Base-by-base conservation (phyloP, 371 early-diverging fungal species). In the Funneliformis caledonium region DNA sequence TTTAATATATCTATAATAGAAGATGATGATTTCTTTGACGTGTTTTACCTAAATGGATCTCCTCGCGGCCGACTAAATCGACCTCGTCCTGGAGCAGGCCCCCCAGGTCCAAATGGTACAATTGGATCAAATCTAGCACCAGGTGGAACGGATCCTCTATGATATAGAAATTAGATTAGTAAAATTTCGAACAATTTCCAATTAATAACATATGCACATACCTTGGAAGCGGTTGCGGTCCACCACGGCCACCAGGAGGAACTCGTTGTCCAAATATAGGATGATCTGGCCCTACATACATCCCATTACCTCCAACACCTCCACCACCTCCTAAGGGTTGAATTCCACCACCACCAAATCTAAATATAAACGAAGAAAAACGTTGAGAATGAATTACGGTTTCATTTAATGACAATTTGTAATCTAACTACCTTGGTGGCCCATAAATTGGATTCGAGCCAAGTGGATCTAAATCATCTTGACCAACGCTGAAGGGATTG, bases 81-180 rank as follows among this genome's bases (percentile, higher is more conserved):
- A 26, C 26, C 26, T 26, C 26, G 26, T 26, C 87, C 88, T 12
- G 84, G 80, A 19, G 84, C 87, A 42, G 82, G 81, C 64, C 84
- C 85, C 43, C 85, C 79, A 14, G 81, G 76, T 72, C 92, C 94
- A 83, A 94, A 93, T 6, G 97, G 98, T 9, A 90, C 91, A 80
- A 97, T 95, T 0, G 97, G 98, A 83, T 97, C 97, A 86, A 96
- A 97, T 31, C 97, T 89, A 6, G 98, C 98, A 14, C 97, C 97
- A n/a, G 95, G 95, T 3, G 98, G 98, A 8, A 96, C 96, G 26
- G 95, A 89, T 19, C 93, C 95, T 81, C 91, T 88, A 61, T 75
- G 8, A 11, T 37, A 50, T 14, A 52, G 50, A 33, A 7, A 48
- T 78, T 60, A 19, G 33, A 10, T 77, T 43, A 59, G 22, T 19